These are phyloP conservation scores for Talaromyces sp. DNA, from an alignment of 2,329 filamentous ascomycete species.

Conservation along the genomic window DNA sequence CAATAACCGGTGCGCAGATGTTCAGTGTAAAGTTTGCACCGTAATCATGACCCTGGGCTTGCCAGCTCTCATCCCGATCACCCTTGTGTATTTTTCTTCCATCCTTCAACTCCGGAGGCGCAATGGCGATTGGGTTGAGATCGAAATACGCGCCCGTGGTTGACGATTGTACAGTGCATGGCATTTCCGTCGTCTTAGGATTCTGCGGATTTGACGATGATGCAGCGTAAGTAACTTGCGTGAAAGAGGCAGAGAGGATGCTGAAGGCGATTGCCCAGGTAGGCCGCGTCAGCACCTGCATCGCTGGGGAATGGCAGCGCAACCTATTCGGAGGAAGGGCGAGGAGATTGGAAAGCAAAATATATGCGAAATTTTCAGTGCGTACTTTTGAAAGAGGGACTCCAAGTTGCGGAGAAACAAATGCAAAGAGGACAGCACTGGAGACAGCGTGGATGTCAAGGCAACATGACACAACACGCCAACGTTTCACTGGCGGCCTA, in stretches of 20 bases:
- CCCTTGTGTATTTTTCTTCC: conserved; percentile 34
- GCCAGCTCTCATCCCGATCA: conserved; percentile 42
- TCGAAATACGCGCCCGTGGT: conserved; percentile 60
- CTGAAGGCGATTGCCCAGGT: conserved; percentile 21
- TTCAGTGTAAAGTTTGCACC: conserved; percentile 48
- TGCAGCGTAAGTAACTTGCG: conserved; percentile 2
- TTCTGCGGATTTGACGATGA: not conserved
- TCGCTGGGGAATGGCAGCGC: conserved; percentile 15
- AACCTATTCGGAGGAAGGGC: not conserved
- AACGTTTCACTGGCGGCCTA: conserved; percentile 1
- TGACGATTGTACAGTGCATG: conserved; percentile 59
- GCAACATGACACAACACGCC: not conserved
- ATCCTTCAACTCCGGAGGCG: conserved; percentile 39
- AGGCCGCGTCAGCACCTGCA: conserved; percentile 29
- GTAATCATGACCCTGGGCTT: conserved; percentile 46
- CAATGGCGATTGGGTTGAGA: conserved; percentile 52
- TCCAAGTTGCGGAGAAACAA: not conserved
- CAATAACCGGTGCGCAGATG: conserved; percentile 46
- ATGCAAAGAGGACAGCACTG: not conserved
- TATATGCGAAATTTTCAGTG: not conserved
- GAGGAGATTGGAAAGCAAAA: not conserved
- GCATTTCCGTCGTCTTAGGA: conserved; percentile 36
- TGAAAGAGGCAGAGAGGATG: conserved; percentile 23
- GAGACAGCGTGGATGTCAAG: not conserved
- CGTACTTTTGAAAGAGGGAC: not conserved